Evolutionary conservation across 2,329 filamentous ascomycete genomes (phyloP), one percentile per base, ranked within the genome.

Genomic region (Fusarium hostae): DNA sequence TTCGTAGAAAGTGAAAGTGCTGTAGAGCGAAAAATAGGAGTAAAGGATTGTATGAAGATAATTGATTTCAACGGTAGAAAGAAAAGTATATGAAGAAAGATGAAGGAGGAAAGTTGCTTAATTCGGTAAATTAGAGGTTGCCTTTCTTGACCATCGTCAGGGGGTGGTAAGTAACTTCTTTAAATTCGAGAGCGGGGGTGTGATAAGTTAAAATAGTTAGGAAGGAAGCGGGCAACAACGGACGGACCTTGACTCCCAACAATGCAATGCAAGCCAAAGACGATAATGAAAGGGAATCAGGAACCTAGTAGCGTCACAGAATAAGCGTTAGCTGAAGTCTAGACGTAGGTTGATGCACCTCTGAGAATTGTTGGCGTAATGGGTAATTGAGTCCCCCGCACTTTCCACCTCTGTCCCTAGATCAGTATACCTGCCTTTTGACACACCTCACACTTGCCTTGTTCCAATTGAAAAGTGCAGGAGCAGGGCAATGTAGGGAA

Each of bases 111-210:
- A 63, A 59, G 56, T 72, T 70, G 61, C 22, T 60, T 52, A 35
- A 51, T 56, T 51, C 43, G 50, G 69, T 72, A 72, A 72, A 72
- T 70, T 72, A 62, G 69, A 60, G 59, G 62, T 73, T 56, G 66
- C 58, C 48, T 59, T 54, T 66, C 58, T 61, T 57, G 52, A 56
- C 56, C 48, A 59, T 62, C 54, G 71, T 72, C 71, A 73, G 71
- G 71, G 69, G 71, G 71, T 73, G 67, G 63, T 62, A 63, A 70
- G 65, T 43, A 44, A 40, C 39, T 67, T 60, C 41, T 43, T 60
- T 65, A 48, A 47, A 71, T 59, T 71, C 67, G 44, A 50, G 70
- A 73, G 70, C 66, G 71, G 71, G 70, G 67, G 71, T 73, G 70
- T 60, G 68, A 54, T 73, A 68, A 73, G 62, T 67, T 63, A 66